Evolutionary conservation across 1,284 basidiomycete species (phyloP).

Genomic region (Cryptococcus deneoformans): DNA sequence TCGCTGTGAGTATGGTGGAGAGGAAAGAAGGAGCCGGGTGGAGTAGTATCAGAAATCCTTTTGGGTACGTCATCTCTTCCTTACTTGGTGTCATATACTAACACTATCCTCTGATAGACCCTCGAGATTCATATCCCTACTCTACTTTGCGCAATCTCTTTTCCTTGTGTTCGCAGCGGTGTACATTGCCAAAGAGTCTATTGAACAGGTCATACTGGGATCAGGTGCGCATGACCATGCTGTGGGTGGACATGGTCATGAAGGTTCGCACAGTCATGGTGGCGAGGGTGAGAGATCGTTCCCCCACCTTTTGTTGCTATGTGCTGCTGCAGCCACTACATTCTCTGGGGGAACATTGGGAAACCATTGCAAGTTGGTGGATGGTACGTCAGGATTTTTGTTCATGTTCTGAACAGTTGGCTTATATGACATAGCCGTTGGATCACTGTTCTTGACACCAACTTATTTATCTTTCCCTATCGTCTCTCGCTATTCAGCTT

Average conservation of each 20-base stretch:
- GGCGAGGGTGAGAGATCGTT: slow-evolving; percentile 33
- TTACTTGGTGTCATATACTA: neutral
- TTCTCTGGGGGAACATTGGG: slow-evolving; percentile 58
- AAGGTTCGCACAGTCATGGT: slow-evolving; percentile 21
- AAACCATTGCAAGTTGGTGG: slow-evolving; percentile 67
- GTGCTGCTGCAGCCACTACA: slow-evolving; percentile 50
- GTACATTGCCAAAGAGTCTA: slow-evolving; percentile 89
- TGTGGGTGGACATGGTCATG: slow-evolving; percentile 55
- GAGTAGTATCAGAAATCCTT: slow-evolving; percentile 55
- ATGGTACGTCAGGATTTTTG: slow-evolving; percentile 55
- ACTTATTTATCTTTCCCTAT: slow-evolving; percentile 20
- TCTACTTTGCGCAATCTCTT: slow-evolving; percentile 82
- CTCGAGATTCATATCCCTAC: slow-evolving; percentile 68
- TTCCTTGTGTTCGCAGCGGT: slow-evolving; percentile 88
- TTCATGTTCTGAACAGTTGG: neutral
- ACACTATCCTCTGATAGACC: slow-evolving; percentile 53
- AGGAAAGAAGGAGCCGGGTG: slow-evolving; percentile 28
- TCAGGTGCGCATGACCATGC: slow-evolving; percentile 53
- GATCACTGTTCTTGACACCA: slow-evolving; percentile 32
- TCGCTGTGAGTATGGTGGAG: slow-evolving; percentile 60
- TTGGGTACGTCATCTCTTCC: slow-evolving; percentile 60
- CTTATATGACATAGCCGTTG: slow-evolving; percentile 30
- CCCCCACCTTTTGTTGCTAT: slow-evolving; percentile 61
- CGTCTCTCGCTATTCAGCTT: slow-evolving; percentile 15
- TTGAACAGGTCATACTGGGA: slow-evolving; percentile 72